phyloP scores from a whole-genome alignment of 768 basidiomycete species.

The Zangia roseola region DNA sequence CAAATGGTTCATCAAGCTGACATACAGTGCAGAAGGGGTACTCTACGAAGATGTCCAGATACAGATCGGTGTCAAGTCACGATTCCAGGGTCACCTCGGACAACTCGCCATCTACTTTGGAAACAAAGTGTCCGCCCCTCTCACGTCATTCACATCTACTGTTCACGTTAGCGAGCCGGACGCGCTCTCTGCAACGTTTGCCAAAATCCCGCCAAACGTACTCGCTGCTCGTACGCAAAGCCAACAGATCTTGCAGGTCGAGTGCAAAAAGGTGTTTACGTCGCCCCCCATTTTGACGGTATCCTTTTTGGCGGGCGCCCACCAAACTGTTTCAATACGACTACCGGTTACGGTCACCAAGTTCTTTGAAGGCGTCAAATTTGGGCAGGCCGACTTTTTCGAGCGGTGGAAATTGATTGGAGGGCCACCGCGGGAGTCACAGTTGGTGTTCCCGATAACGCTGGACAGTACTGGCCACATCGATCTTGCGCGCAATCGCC shows the following conservation, averaged over 20 bases:
- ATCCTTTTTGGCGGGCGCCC: slow-evolving; percentile 90
- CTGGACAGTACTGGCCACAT: slow-evolving; percentile 68
- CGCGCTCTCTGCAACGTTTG: slow-evolving; percentile 78
- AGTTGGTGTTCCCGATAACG: slow-evolving; percentile 78
- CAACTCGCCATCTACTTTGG: slow-evolving; percentile 94
- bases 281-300: slow-evolving; percentile 76
- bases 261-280: slow-evolving; percentile 87
- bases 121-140: slow-evolving; percentile 88
- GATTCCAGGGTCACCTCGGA: slow-evolving; percentile 92
- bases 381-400: slow-evolving; percentile 86
- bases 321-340: slow-evolving; percentile 79
- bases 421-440: slow-evolving; percentile 90
- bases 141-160: slow-evolving; percentile 87
- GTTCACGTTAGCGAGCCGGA: slow-evolving; percentile 71
- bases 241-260: slow-evolving; percentile 90
- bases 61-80: slow-evolving; percentile 94
- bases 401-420: slow-evolving; percentile 98
- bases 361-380: slow-evolving; percentile 91
- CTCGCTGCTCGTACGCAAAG: slow-evolving; percentile 84
- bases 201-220: slow-evolving; percentile 84
- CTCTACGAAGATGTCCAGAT: slow-evolving; percentile 95
- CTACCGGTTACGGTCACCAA: slow-evolving; percentile 87
- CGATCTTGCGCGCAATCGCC: slow-evolving; percentile 68
- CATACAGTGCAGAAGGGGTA: slow-evolving; percentile 78
- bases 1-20: slow-evolving; percentile 86